Evolutionary conservation across 768 basidiomycete genomes (phyloP).

Genomic region (Rhodosporidiobolus sp.): DNA sequence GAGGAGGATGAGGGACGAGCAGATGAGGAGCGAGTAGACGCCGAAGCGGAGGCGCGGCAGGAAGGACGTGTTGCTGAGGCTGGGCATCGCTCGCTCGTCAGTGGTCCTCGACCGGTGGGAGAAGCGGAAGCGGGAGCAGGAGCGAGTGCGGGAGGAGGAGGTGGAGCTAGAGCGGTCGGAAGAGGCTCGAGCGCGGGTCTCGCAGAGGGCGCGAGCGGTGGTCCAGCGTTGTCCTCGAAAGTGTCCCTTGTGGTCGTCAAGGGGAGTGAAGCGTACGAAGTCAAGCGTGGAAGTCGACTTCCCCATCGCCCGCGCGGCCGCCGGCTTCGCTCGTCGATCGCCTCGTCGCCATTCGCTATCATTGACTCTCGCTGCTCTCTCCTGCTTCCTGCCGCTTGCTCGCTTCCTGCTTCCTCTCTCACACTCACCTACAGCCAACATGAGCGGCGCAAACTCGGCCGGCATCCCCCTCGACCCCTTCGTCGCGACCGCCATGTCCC

Average conservation of each 20-base stretch:
- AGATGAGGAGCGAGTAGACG: constrained; percentile 10
- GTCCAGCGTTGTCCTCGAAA: background rate
- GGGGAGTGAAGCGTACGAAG: background rate
- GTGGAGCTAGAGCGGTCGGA: background rate
- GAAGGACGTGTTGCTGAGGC: background rate
- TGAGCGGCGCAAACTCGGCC: background rate
- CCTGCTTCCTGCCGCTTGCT: no score
- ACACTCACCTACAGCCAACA: background rate
- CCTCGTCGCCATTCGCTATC: no score
- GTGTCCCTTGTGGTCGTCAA: no score
- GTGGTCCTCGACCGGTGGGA: no score
- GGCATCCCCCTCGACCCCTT: constrained; percentile 18
- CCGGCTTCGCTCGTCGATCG: no score
- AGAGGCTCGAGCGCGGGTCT: background rate
- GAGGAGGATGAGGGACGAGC: background rate
- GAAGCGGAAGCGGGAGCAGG: background rate
- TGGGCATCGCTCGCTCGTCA: background rate
- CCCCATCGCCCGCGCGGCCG: no score
- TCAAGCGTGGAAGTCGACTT: background rate
- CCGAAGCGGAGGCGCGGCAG: background rate
- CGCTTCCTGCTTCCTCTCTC: background rate
- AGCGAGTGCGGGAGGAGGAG: background rate
- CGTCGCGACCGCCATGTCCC: background rate
- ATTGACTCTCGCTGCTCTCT: no score
- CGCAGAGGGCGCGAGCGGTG: background rate